Evolutionary conservation across 768 basidiomycete species (phyloP), one percentile per base, ranked within the genome.

Genomic region (Cystobasidium tubakii): DNA sequence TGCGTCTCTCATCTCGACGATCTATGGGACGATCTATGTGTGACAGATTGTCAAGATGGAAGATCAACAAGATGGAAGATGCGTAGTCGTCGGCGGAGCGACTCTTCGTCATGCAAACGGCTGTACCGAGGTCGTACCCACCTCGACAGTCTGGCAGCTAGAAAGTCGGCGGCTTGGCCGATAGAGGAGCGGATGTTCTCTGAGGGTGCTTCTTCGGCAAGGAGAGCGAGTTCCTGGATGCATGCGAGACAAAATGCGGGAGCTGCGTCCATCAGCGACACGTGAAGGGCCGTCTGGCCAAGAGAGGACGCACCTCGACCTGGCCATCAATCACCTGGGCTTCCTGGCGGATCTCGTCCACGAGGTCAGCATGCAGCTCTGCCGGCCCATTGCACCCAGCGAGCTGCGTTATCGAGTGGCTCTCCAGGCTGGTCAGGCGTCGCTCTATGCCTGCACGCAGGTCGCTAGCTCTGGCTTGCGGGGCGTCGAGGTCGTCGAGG

Each of bases 291-390:
- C 39, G 39, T 39, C 39, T 15, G 39, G 6, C 39, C 39, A 39
- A 15, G 39, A 39, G 39, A 39, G 39, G 57, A 62, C 36, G 9
- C 66, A 67, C 66, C 66, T 67, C 66, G 66, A 67, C 10, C 9
- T 33, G 66, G 25, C 9, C 46, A 13, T 67, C 42, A 1, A 67
- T 7, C 1, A 53, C 27, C 3, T 2, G 12, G 1, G 53, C 17
- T n/a, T 67, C 39, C 23, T 54, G 29, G 4, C 50, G 23, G 15
- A 67, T 39, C 39, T 44, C 44, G 27, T 54, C 66, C 25, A 42
- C 39, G 13, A 67, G 66, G 6, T 67, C 66, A 13, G 44, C 66
- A 25, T 46, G 66, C 43, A 67, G 36, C 4, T 50, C 23, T 50
- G 23, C 33, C 66, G 66, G 66, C 4, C 65, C 65, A 7, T 44